phyloP scores from a whole-genome alignment of 495 filamentous ascomycete genomes.

The Aspergillus sparsus region DNA sequence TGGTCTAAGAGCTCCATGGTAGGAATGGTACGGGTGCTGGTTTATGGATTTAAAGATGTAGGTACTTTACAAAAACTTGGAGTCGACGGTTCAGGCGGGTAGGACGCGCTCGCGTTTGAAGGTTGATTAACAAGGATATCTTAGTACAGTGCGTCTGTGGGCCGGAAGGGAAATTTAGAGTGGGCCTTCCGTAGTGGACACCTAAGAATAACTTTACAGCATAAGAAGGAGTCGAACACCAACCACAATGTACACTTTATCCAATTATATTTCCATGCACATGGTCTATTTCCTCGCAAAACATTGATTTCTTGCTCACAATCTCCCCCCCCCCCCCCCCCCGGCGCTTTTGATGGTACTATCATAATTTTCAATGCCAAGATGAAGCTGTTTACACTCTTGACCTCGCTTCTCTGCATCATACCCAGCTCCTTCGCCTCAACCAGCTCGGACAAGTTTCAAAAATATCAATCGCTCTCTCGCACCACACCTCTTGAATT shows the following conservation, averaged over 20 bases:
- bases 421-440: conserved; percentile 45
- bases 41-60: not conserved
- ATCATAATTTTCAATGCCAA: conserved; percentile 29
- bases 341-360: not conserved
- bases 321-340: no score
- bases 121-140: not conserved
- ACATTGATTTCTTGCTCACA: conserved; percentile 15
- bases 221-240: not conserved
- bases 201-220: conserved; percentile 24
- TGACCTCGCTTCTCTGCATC: conserved; percentile 52
- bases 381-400: conserved; percentile 58
- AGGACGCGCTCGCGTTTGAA: not conserved
- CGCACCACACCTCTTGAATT: conserved; percentile 71
- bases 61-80: no score
- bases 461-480: conserved; percentile 65
- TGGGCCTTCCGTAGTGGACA: conserved; percentile 31
- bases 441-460: conserved; percentile 53
- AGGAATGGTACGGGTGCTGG: not conserved
- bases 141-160: not conserved
- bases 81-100: not conserved
- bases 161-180: conserved; percentile 1
- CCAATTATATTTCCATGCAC: not conserved
- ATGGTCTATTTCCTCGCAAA: conserved; percentile 16
- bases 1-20: not conserved
- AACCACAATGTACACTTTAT: not conserved